Conservation (phyloP, 257 asterid genomes). For the Solanum paucissectum region DNA sequence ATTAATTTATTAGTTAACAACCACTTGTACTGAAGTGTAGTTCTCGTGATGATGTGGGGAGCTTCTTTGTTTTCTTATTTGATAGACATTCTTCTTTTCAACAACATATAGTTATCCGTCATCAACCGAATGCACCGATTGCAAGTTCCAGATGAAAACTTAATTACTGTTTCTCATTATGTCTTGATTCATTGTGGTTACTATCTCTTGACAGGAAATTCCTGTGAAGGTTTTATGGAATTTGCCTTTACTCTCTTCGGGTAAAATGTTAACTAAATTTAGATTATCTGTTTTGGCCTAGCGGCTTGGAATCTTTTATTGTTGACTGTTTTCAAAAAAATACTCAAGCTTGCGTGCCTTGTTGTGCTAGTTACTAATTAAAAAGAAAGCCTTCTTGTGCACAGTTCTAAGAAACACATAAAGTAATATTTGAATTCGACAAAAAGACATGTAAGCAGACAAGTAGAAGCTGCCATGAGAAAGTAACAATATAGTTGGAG, state of each 20-base stretch:
- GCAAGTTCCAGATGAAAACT: neutral
- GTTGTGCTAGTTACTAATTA: neutral
- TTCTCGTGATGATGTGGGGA: neutral
- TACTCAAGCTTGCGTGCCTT: neutral
- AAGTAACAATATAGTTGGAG: neutral
- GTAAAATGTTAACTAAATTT: neutral
- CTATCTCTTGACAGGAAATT: neutral
- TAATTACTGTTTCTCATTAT: neutral
- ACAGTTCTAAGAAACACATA: neutral
- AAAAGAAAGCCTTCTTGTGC: neutral
- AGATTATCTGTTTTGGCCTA: neutral
- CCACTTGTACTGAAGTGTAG: neutral
- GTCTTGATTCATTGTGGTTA: neutral
- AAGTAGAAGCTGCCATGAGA: neutral
- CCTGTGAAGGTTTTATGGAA: neutral
- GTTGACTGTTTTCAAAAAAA: neutral
- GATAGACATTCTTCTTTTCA: neutral
- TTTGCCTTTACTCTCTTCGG: neutral
- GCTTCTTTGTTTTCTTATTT: neutral
- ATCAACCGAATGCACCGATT: neutral
- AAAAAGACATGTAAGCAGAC: neutral
- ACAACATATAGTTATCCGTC: neutral
- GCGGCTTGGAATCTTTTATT: neutral
- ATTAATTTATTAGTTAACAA: neutral
- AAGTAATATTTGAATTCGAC: neutral